Base-by-base conservation (phyloP, 257 asterid genomes). In the Primulina huaijiensis region DNA sequence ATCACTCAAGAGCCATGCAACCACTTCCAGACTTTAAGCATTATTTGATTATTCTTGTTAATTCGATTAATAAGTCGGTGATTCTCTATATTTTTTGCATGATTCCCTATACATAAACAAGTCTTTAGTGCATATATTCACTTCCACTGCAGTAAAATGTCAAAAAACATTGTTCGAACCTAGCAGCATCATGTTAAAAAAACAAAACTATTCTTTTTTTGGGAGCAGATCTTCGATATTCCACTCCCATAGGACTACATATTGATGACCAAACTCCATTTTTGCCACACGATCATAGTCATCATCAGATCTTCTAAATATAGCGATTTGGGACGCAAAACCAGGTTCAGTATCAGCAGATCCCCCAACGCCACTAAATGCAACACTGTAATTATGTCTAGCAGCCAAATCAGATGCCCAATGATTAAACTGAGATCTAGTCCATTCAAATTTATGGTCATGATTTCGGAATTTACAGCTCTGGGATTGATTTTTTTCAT, bases 391-490 rank as follows among this genome's bases (percentile, higher is more conserved):
- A 70, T 82, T 80, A 61, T 86, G 90, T 76, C 79, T 78, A 5
- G 35, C 34, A 6, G 97, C 92, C 35, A 93, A 85, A 19, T 74
- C 89, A 27, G 85, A 78, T 0, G 99, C 97, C 99, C 99, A 93
- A 1, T 59, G 79, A 73, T 78, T 50, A 50, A 93, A 93, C 78
- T 93, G 95, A 58, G 82, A 85, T 68, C 99, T 77, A 1, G 97
- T 90, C 99, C 99, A 93, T 74, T 90, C 97, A 23, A 93, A 93
- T 77, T 90, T 93, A 84, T 93, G 99, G 52, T 93, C 99, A 35
- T 89, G 92, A 82, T 93, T 93, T 61, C 99, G 82, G 84, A 90
- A 93, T 78, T 87, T 90, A 70, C 82, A 82, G 10, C 79, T 3
- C 31, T 83, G 90, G 7, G 68, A 65, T 64, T 79, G 87, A 74